phyloP scores from a whole-genome alignment of 2,329 filamentous ascomycete genomes.

The Orbilia brochopaga region DNA sequence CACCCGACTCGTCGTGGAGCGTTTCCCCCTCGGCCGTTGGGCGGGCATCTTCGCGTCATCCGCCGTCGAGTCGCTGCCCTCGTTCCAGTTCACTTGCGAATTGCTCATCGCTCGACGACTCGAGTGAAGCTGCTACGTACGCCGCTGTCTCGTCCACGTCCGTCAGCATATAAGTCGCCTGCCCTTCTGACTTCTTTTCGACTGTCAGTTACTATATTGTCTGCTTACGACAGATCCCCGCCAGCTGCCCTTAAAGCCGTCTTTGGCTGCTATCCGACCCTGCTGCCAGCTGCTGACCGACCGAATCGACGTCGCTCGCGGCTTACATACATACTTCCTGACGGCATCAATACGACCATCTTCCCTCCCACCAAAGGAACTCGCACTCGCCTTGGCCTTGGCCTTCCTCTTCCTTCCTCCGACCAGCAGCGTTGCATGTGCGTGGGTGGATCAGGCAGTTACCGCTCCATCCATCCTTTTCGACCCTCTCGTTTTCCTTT shows the following conservation, averaged over 20 bases:
- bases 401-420: slow-evolving; percentile 11
- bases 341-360: no score
- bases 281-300: no score
- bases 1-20: slow-evolving; percentile 7
- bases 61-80: slow-evolving; percentile 24
- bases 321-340: no score
- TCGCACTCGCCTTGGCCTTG: background rate
- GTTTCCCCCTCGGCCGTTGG: slow-evolving; percentile 12
- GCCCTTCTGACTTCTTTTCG: no score
- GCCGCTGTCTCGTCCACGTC: no score
- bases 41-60: slow-evolving; percentile 39
- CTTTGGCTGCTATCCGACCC: no score
- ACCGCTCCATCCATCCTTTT: no score
- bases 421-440: background rate
- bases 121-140: background rate
- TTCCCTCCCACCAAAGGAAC: no score
- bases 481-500: slow-evolving; percentile 21
- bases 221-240: slow-evolving; percentile 4
- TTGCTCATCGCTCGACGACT: slow-evolving; percentile 33
- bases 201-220: no score
- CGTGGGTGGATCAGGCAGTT: slow-evolving; percentile 10
- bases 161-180: no score
- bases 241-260: no score
- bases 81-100: slow-evolving; percentile 21
- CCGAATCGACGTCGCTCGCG: no score